Evolutionary conservation across 495 filamentous ascomycete genomes (phyloP).

Genomic region (Durotheca rogersii): DNA sequence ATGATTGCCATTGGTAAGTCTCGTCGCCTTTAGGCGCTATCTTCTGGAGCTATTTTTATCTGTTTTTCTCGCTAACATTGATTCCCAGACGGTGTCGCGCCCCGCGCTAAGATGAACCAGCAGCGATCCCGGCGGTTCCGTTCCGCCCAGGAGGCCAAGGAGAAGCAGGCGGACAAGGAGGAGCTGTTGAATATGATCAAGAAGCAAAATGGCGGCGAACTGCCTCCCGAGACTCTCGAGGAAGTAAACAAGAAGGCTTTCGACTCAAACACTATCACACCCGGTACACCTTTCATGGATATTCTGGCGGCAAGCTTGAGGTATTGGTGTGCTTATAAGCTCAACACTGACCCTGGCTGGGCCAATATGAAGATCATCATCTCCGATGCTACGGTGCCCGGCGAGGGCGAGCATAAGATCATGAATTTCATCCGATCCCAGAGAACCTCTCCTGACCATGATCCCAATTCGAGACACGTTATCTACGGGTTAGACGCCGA

Average conservation of each 20-base stretch:
- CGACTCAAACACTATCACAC: slow-evolving; percentile 97
- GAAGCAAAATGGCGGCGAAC: slow-evolving; percentile 63
- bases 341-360: slow-evolving; percentile 97
- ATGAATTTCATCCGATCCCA: slow-evolving; percentile 98
- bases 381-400: slow-evolving; percentile 94
- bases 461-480: slow-evolving; percentile 95
- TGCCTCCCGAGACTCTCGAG: slow-evolving; percentile 61
- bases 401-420: slow-evolving; percentile 99
- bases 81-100: slow-evolving; percentile 80
- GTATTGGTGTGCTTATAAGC: slow-evolving; percentile 96
- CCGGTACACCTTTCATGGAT: slow-evolving; percentile 98
- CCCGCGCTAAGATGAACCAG: slow-evolving; percentile 96
- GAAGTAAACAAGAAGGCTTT: slow-evolving; percentile 84
- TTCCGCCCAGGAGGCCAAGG: slow-evolving; percentile 88
- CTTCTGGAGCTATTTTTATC: neutral
- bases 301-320: slow-evolving; percentile 86
- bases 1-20: slow-evolving; percentile 95
- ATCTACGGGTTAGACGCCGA: slow-evolving; percentile 96
- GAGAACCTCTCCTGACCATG: slow-evolving; percentile 81
- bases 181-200: slow-evolving; percentile 80
- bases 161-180: slow-evolving; percentile 88
- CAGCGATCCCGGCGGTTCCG: slow-evolving; percentile 90
- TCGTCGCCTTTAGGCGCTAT: neutral
- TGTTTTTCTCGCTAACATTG: slow-evolving; percentile 36
- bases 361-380: slow-evolving; percentile 96